Conservation (phyloP, 2,329 filamentous ascomycete species). For the Arthrocladium fulminans region DNA sequence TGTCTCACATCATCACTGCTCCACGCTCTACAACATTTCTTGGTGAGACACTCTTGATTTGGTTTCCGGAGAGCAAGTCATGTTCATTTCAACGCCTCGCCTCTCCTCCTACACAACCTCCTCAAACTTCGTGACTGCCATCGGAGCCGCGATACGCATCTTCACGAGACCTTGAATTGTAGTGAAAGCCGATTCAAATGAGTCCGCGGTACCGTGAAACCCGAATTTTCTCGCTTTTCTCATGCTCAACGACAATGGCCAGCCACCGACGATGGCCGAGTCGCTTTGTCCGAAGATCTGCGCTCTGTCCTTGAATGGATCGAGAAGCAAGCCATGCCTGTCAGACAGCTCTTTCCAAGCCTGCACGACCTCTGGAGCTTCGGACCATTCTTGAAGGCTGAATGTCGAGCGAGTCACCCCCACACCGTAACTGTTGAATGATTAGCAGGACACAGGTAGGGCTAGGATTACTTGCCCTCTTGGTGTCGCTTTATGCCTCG, state of each 20-base stretch:
- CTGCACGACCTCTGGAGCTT: slow-evolving; percentile 33
- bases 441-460: slow-evolving; percentile 10
- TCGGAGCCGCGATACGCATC: slow-evolving; percentile 9
- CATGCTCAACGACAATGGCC: slow-evolving; percentile 21
- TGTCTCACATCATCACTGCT: no score
- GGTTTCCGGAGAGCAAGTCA: no score
- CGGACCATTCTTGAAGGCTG: slow-evolving; percentile 39
- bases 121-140: slow-evolving; percentile 6
- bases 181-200: slow-evolving; percentile 20
- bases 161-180: slow-evolving; percentile 9
- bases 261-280: slow-evolving; percentile 13
- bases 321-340: slow-evolving; percentile 30
- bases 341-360: slow-evolving; percentile 39
- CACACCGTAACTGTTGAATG: slow-evolving; percentile 34
- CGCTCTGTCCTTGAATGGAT: slow-evolving; percentile 13
- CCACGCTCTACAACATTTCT: no score
- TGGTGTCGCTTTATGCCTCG: slow-evolving; percentile 12
- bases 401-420: slow-evolving; percentile 33
- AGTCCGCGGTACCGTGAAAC: slow-evolving; percentile 28
- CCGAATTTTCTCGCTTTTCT: slow-evolving; percentile 26
- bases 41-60: no score
- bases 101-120: not conserved
- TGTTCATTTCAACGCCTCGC: no score
- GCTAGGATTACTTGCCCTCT: slow-evolving; percentile 9
- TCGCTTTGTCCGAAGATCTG: slow-evolving; percentile 14